A percentile compares a stretch with the other conserved stretches of the same genome.
Conservation (phyloP, 345 rosid species). For the Pugionium cornutum region DNA sequence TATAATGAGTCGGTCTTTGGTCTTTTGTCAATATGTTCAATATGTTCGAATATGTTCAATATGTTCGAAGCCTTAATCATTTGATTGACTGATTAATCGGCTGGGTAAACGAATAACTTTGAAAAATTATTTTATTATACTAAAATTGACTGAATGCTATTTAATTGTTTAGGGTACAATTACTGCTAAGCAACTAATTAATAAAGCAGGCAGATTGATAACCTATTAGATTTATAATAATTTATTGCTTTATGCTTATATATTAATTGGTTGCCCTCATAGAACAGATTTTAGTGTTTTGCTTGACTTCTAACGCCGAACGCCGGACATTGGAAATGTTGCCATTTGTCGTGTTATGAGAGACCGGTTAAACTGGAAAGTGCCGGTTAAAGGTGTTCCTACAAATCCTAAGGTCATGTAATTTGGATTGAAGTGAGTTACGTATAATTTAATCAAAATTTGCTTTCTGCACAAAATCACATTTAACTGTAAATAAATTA, state of each 20-base stretch:
- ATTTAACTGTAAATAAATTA: neutral
- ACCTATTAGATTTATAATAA: neutral
- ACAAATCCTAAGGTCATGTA: neutral
- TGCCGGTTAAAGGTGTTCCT: constrained; percentile 13
- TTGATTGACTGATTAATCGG: neutral
- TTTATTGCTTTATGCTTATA: neutral
- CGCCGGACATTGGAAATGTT: constrained; percentile 21
- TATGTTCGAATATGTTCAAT: no score
- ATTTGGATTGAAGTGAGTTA: neutral
- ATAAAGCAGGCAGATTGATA: constrained; percentile 1
- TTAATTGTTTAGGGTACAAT: neutral
- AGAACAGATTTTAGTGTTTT: constrained; percentile 1
- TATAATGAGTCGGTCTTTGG: neutral
- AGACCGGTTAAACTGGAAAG: constrained; percentile 16
- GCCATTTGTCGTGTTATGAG: constrained; percentile 3
- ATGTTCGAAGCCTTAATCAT: neutral
- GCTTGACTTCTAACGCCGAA: constrained; percentile 19
- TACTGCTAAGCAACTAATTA: neutral
- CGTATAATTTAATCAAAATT: neutral
- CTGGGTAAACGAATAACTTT: neutral
- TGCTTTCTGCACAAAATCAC: neutral
- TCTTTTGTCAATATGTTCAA: neutral
- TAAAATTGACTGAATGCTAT: neutral
- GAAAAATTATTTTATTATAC: neutral
- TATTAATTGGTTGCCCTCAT: neutral